These are phyloP conservation scores for Gastrolobium villosum DNA, from an alignment of 306 rosid genomes.

Conservation along the genomic window DNA sequence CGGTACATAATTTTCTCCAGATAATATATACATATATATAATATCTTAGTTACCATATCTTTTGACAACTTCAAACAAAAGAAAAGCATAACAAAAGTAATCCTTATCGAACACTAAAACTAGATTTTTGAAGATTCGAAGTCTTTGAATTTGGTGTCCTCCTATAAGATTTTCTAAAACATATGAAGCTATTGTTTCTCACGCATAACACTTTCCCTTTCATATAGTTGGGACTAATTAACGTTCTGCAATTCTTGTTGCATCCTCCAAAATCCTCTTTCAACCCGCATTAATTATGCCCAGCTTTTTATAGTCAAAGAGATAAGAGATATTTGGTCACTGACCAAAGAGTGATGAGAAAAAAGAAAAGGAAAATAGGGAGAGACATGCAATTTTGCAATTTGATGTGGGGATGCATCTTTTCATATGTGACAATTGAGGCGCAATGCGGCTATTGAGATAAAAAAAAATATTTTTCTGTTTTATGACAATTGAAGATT, in stretches of 20 bases:
- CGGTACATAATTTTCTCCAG: too few relatives aligned
- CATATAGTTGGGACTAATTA: slow-evolving; percentile 15
- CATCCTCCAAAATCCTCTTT: background rate
- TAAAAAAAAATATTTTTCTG: background rate
- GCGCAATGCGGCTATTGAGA: background rate
- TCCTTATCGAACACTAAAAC: too few relatives aligned
- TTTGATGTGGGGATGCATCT: slow-evolving; percentile 31
- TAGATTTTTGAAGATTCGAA: too few relatives aligned
- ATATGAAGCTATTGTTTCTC: too few relatives aligned
- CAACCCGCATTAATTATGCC: background rate
- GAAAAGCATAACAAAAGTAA: too few relatives aligned
- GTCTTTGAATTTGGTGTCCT: too few relatives aligned
- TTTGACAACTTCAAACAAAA: too few relatives aligned
- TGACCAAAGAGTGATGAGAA: slow-evolving; percentile 3
- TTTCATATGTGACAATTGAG: background rate
- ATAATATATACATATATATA: too few relatives aligned
- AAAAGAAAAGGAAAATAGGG: background rate
- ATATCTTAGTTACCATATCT: too few relatives aligned
- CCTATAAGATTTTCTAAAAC: too few relatives aligned
- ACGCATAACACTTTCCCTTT: too few relatives aligned
- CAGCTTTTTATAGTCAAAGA: background rate
- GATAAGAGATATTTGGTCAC: slow-evolving; percentile 31
- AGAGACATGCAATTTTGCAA: slow-evolving; percentile 44
- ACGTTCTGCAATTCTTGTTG: background rate
- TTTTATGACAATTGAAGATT: background rate